A percentile compares a stretch with the other conserved stretches of the same genome.
These are phyloP conservation scores for Apiotrichum sp. DNA, from an alignment of 1,284 basidiomycete genomes.

Conservation along the genomic window DNA sequence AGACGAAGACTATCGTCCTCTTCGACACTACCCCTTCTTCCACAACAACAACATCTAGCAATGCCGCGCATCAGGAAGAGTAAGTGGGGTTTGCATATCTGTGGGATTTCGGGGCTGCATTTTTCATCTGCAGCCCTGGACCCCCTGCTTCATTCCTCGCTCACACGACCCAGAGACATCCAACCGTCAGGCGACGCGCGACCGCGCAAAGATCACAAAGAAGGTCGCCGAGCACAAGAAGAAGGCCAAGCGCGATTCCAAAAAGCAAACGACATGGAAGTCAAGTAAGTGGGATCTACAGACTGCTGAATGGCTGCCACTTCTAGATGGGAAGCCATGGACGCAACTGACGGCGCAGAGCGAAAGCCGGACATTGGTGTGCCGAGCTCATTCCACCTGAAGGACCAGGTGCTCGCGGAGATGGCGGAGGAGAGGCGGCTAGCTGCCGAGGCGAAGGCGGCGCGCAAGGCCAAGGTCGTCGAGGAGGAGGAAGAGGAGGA, in stretches of 20 bases:
- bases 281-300: constrained; percentile 60
- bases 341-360: constrained; percentile 50
- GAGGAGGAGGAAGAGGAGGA: constrained; percentile 35
- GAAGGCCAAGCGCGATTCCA: constrained; percentile 70
- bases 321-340: background rate
- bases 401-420: constrained; percentile 92
- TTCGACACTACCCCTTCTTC: constrained; percentile 1
- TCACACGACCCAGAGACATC: constrained; percentile 62
- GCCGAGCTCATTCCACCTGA: constrained; percentile 95
- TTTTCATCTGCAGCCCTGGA: background rate
- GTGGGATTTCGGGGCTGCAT: background rate
- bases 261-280: constrained; percentile 85
- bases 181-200: constrained; percentile 66
- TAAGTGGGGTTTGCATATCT: constrained; percentile 38
- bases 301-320: too few species aligned
- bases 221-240: constrained; percentile 72
- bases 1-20: background rate
- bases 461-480: constrained; percentile 17
- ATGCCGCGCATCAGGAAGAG: constrained; percentile 76
- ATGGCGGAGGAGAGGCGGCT: constrained; percentile 69
- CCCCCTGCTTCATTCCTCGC: background rate
- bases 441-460: constrained; percentile 44
- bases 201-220: constrained; percentile 69
- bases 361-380: constrained; percentile 86
- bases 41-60: constrained; percentile 10